Evolutionary conservation across 1,284 basidiomycete species (phyloP), one percentile per base, ranked within the genome.

Genomic region (Ganoderma resinaceum): DNA sequence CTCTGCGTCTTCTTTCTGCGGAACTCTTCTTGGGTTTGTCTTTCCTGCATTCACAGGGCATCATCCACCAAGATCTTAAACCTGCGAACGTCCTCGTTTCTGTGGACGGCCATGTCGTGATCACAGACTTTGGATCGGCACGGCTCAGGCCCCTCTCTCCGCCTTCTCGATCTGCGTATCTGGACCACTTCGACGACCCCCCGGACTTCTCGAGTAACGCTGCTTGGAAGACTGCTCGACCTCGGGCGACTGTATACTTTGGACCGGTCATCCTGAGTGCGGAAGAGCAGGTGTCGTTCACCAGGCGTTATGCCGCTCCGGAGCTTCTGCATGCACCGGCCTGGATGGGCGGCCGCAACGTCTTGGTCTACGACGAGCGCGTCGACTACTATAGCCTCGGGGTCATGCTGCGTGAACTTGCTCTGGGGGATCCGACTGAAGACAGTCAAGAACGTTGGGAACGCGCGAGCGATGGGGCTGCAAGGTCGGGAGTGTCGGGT

Each of bases 41-140:
- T 3, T 72, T 72, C 57, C 61, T 75, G 14, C 75, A 76, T 62
- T 26, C 46, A 8, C 75, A 88, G 72, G 82, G 84, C 52, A 85
- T 89, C 70, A 77, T 90, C n/a, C 89, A 91, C 76, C 86, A 89
- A 55, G 89, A 91, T 75, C 84, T 91, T 80, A 91, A 91, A 75
- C 85, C 89, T 3, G 88, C 88, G 58, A 91, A 91, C 74, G 78
- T 91, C 62, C 82, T 91, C n/a, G 86, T 91, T 69, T 82, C 83
- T 73, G 84, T 86, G 70, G 72, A 80, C 6, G 86, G 86, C 16
- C 75, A 77, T 26, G 80, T 84, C 59, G 83, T 85, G 77, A 87
- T 91, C 66, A 88, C 89, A 65, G 89, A 91, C 75, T 90, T 91
- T 73, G 89, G 89, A 63, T 72, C 73, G n/a, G 65, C 71, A 0